Conservation (phyloP, 169 alveolate genomes). For the Eimeria zaria region DNA sequence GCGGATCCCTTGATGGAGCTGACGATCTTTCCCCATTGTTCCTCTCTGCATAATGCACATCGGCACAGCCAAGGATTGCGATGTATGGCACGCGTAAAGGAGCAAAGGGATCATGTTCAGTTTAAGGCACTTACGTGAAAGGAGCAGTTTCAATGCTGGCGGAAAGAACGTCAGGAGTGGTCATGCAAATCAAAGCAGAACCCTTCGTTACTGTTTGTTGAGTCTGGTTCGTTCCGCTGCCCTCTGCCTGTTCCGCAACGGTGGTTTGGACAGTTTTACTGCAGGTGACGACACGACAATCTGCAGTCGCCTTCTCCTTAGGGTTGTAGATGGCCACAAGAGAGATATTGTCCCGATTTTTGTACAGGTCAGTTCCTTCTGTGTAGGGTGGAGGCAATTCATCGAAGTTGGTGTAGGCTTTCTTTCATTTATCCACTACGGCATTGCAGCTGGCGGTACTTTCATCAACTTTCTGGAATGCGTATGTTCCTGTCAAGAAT, state of each 20-base stretch:
- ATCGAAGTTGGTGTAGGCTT: slow-evolving; percentile 22
- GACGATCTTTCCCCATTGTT: slow-evolving; percentile 4
- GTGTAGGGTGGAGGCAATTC: slow-evolving; percentile 6
- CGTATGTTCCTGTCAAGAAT: slow-evolving; percentile 25
- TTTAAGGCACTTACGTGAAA: background rate
- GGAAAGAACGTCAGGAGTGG: slow-evolving; percentile 1
- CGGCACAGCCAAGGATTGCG: background rate
- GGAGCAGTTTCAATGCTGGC: background rate
- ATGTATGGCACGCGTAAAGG: no score
- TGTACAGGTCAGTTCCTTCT: background rate
- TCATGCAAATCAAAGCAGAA: slow-evolving; percentile 11
- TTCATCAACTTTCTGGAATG: background rate
- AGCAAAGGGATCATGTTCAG: background rate
- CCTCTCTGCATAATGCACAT: background rate
- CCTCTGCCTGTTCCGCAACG: no score
- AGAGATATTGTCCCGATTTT: background rate
- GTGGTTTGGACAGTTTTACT: background rate
- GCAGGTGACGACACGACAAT: slow-evolving; percentile 27
- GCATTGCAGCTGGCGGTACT: background rate
- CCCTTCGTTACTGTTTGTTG: background rate
- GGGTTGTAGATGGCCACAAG: slow-evolving; percentile 53
- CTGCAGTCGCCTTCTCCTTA: background rate
- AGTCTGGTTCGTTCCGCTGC: background rate
- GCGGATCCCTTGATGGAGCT: background rate
- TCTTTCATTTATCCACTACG: background rate